These are phyloP conservation scores for Sporisorium sorghi DNA, from an alignment of 1,284 basidiomycete genomes.

Conservation along the genomic window DNA sequence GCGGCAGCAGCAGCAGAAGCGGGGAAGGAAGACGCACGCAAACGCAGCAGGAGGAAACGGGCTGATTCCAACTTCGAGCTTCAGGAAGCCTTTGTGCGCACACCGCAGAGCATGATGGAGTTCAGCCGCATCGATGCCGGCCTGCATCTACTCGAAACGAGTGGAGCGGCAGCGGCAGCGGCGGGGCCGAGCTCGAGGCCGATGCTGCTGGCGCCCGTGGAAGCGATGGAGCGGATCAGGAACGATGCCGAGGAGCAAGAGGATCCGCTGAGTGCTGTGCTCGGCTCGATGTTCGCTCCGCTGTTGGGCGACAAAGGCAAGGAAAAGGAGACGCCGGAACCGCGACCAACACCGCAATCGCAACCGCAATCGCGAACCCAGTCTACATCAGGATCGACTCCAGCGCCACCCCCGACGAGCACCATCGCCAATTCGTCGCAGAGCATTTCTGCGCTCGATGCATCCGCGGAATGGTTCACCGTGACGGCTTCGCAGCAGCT, in stretches of 20 bases:
- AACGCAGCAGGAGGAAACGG: slow-evolving; percentile 5
- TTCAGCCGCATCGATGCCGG: slow-evolving; percentile 52
- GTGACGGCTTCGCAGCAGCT: slow-evolving; percentile 50
- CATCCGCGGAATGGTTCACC: slow-evolving; percentile 55
- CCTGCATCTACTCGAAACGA: slow-evolving; percentile 12
- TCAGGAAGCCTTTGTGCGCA: slow-evolving; percentile 79
- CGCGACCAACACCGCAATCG: slow-evolving; percentile 11
- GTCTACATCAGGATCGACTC: slow-evolving; percentile 10
- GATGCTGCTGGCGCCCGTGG: slow-evolving; percentile 22
- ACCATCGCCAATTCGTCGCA: background rate
- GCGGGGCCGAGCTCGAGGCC: slow-evolving; percentile 43
- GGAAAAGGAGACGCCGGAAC: slow-evolving; percentile 39
- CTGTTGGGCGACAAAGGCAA: slow-evolving; percentile 38
- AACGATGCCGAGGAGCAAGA: slow-evolving; percentile 23
- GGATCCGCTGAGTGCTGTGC: slow-evolving; percentile 26
- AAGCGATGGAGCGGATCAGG: slow-evolving; percentile 38
- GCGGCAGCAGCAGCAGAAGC: background rate
- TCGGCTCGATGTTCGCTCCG: slow-evolving; percentile 27
- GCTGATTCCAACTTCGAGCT: slow-evolving; percentile 65
- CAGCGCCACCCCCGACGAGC: slow-evolving; percentile 8
- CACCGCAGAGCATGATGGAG: slow-evolving; percentile 77
- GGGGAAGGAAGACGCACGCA: slow-evolving; percentile 10
- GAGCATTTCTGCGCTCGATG: slow-evolving; percentile 16
- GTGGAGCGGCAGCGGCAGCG: background rate
- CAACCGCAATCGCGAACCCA: slow-evolving; percentile 13